These are phyloP conservation scores for Phialophora chinensis DNA, from an alignment of 2,329 filamentous ascomycete genomes.

Conservation along the genomic window DNA sequence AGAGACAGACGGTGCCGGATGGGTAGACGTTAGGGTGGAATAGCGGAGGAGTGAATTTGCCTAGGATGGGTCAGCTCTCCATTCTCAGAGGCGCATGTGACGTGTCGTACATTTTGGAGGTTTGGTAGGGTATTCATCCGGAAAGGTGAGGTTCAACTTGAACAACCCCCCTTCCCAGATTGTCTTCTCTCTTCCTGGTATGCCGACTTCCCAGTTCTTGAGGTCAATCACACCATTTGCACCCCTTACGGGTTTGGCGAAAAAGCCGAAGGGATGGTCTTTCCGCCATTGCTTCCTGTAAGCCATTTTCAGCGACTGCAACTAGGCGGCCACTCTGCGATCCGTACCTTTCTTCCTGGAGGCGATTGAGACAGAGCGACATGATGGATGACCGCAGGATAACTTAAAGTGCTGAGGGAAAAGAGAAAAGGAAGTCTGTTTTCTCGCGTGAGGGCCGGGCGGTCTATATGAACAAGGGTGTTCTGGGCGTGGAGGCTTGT, in stretches of 20 bases:
- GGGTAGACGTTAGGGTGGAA: conserved; percentile 99
- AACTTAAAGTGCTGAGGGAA: neutral
- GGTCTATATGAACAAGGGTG: neutral
- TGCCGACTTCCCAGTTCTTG: conserved; percentile 95
- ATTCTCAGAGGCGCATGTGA: conserved; percentile 1
- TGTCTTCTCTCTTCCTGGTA: conserved; percentile 95
- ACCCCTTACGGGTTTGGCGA: conserved; percentile 83
- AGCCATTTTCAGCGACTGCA: conserved; percentile 27
- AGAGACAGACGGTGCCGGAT: conserved; percentile 94
- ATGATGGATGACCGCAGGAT: conserved; percentile 55
- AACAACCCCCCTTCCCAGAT: conserved; percentile 98
- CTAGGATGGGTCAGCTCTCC: conserved; percentile 54
- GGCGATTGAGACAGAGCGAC: conserved; percentile 85
- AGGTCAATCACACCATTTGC: conserved; percentile 78
- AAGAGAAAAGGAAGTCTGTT: neutral
- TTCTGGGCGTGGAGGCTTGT: neutral
- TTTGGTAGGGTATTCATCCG: conserved; percentile 98
- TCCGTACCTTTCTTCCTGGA: conserved; percentile 81
- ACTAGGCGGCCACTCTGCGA: conserved; percentile 39
- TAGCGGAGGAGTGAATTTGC: conserved; percentile 93
- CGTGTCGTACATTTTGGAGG: conserved; percentile 85
- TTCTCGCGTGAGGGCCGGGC: neutral
- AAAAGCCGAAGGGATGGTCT: conserved; percentile 98
- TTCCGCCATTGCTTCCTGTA: conserved; percentile 91
- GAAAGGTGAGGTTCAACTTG: conserved; percentile 90